Conservation (phyloP, 352 stramenopile genomes). For the Pythium graminicola region DNA sequence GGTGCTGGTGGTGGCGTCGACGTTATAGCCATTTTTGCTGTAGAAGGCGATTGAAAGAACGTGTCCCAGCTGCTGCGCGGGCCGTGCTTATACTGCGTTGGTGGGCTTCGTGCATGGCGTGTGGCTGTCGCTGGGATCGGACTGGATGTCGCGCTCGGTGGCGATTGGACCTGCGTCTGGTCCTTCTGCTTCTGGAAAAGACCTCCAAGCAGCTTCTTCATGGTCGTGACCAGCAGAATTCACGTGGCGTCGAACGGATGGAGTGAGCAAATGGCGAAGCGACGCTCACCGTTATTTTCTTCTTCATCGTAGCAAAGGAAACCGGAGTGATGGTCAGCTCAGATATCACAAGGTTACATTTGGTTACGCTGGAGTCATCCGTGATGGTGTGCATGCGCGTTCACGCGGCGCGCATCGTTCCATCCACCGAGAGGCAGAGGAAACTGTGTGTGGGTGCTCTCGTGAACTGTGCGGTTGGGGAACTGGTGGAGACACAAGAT, state of each 20-base stretch:
- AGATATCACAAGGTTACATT: background rate
- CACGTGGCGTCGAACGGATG: background rate
- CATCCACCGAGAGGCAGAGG: background rate
- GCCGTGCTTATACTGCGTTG: slow-evolving; percentile 22
- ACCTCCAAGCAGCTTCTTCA: slow-evolving; percentile 67
- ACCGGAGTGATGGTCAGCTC: slow-evolving; percentile 19
- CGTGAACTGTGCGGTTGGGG: slow-evolving; percentile 7
- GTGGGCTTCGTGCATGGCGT: background rate
- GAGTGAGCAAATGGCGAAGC: background rate
- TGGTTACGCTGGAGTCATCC: background rate
- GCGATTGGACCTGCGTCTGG: background rate
- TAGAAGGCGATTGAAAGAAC: slow-evolving; percentile 28
- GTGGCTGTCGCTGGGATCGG: background rate
- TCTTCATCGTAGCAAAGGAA: background rate
- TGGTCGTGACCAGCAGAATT: slow-evolving; percentile 22
- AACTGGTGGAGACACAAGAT: background rate
- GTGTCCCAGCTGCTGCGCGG: slow-evolving; percentile 35
- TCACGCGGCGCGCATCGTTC: background rate
- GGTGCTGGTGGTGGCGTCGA: background rate
- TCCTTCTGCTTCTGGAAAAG: slow-evolving; percentile 45
- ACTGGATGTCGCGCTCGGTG: background rate
- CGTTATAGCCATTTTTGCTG: background rate
- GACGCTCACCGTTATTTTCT: background rate
- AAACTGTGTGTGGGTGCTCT: background rate
- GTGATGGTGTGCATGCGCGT: slow-evolving; percentile 6